These are phyloP conservation scores for Triticum urartu DNA, from an alignment of 176 grass and related monocot species.

Conservation along the genomic window DNA sequence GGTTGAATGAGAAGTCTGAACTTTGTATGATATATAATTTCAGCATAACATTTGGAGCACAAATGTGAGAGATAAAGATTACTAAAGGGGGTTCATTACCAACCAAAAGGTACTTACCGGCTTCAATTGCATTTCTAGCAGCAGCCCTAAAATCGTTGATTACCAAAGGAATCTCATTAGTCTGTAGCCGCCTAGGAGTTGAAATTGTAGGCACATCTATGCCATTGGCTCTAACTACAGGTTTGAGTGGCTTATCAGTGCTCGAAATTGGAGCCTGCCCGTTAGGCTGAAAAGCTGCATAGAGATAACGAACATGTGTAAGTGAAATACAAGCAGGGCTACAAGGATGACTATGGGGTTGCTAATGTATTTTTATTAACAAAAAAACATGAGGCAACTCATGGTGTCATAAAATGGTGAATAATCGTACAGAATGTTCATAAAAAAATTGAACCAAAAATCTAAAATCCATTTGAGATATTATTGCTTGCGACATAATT, in stretches of 20 bases:
- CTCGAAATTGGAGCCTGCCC: constrained; percentile 61
- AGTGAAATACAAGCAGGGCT: neutral
- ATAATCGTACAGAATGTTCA: neutral
- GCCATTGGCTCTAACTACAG: constrained; percentile 37
- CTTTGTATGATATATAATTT: neutral
- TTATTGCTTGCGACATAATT: neutral
- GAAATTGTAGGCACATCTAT: constrained; percentile 27
- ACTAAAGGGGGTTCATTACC: neutral
- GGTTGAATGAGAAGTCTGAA: neutral
- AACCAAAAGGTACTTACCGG: constrained; percentile 32
- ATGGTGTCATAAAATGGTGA: neutral
- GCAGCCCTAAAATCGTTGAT: constrained; percentile 58
- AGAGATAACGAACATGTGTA: neutral
- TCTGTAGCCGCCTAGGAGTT: constrained; percentile 47
- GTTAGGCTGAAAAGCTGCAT: constrained; percentile 60
- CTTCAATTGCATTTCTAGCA: constrained; percentile 69
- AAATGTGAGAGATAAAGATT: neutral
- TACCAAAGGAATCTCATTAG: constrained; percentile 47
- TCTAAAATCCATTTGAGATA: neutral
- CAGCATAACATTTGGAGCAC: neutral
- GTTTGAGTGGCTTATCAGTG: constrained; percentile 45
- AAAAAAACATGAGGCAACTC: neutral
- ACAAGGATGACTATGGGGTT: neutral
- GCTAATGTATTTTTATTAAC: neutral
- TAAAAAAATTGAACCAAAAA: neutral